Base-by-base conservation (phyloP, 176 grass and related monocot species). In the Aechmea fasciata region DNA sequence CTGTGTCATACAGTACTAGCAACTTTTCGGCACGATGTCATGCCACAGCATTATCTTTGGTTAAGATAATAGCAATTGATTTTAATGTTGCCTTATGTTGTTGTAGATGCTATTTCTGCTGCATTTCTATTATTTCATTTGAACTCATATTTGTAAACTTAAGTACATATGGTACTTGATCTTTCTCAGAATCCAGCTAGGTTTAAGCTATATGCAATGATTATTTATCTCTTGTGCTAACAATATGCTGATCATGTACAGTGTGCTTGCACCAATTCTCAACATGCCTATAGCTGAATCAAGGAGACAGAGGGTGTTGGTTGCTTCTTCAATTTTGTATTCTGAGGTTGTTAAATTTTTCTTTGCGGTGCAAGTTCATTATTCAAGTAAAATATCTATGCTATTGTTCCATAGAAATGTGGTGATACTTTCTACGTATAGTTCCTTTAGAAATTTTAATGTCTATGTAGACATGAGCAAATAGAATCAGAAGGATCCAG, bases 251-350 rank as follows among this genome's bases (percentile, higher is more conserved):
- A 17, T 57, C 11, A 5, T 83, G 23, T 64, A 69, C 86, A 97
- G 94, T 83, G 94, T 97, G 74, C 94, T 97, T 79, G 89, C 85
- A n/a, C 89, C 94, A 64, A 85, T 97, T 75, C 79, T 97, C 48
- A 97, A 97, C 83, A 97, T 88, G 86, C 94, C 94, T 69, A 90
- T 93, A 67, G 73, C 75, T 41, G 94, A 97, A 80, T 90, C 89
- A 10, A 97, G 92, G 82, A 85, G 94, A 82, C 94, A 97, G 52
- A 90, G 94, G 65, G 94, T 93, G 66, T 75, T 99, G 79, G 94
- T 93, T 77, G 89, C 94, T 78, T 99, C 83, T 53, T 93, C 83
- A 78, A 87, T 99, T 73, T 84, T 99, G 57, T 99, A 93, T 79
- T 93, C 89, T 11, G 94, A 99, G 89, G 94, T 99, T 55, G 80